Evolutionary conservation across 1,284 basidiomycete genomes (phyloP).

Genomic region (Macrocybe sp.): DNA sequence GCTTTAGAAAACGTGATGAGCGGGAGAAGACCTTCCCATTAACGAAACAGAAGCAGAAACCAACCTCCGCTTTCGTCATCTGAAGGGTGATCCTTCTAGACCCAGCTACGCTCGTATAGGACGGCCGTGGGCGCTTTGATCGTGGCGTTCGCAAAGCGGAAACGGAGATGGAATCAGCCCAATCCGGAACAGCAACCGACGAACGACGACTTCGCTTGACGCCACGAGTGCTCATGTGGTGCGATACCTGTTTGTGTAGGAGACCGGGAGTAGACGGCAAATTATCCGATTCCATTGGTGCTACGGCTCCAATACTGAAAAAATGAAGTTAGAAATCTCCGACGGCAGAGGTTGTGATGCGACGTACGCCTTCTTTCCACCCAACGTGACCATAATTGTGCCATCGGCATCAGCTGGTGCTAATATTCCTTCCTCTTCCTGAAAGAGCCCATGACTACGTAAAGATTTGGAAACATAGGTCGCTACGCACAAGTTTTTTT

Average conservation of each 20-base stretch:
- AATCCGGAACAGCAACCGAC: slow-evolving; percentile 1
- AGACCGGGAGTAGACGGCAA: slow-evolving; percentile 18
- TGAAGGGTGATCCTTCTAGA: slow-evolving; percentile 19
- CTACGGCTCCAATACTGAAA: slow-evolving; percentile 14
- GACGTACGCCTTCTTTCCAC: slow-evolving; percentile 41
- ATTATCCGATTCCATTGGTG: slow-evolving; percentile 30
- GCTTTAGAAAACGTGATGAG: slow-evolving; percentile 7
- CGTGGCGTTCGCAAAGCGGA: neutral
- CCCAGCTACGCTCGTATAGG: slow-evolving; percentile 3
- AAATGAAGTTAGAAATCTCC: neutral
- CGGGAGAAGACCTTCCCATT: neutral
- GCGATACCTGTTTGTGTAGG: slow-evolving; percentile 25
- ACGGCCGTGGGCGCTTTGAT: slow-evolving; percentile 22
- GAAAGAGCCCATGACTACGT: slow-evolving; percentile 1
- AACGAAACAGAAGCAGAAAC: neutral
- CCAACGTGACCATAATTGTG: slow-evolving; percentile 34
- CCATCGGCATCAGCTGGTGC: slow-evolving; percentile 26
- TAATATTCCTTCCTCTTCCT: slow-evolving; percentile 43
- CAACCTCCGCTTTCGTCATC: slow-evolving; percentile 39
- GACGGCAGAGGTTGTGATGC: neutral
- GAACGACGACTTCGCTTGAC: slow-evolving; percentile 10
- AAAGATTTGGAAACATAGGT: neutral
- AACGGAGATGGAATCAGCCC: neutral
- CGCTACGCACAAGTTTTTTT: slow-evolving; percentile 35
- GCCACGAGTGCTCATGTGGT: slow-evolving; percentile 6